Percentiles rank a stretch among this genome's conserved stretches.
phyloP scores from a whole-genome alignment of 495 filamentous ascomycete species.

The Tuber magnatum region DNA sequence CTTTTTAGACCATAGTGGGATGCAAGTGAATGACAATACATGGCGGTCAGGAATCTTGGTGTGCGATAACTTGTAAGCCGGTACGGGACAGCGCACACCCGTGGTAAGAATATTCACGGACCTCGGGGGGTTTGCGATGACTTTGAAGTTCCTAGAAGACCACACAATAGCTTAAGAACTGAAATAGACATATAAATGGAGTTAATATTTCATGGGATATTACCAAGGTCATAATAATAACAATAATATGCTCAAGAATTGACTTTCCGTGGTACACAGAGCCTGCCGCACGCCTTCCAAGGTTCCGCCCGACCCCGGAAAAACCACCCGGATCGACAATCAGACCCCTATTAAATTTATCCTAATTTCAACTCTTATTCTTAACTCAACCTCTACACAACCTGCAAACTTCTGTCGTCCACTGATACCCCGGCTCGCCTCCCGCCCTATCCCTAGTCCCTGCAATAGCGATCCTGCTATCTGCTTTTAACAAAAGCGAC shows the following conservation, averaged over 20 bases:
- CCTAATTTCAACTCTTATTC: background rate
- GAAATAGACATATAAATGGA: background rate
- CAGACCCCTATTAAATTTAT: constrained; percentile 2
- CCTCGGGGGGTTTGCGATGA: background rate
- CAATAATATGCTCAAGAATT: background rate
- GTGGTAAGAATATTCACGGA: background rate
- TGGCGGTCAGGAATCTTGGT: background rate
- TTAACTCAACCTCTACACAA: background rate
- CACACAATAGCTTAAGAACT: background rate
- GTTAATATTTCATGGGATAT: background rate
- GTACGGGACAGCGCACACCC: background rate
- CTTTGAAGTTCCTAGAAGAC: background rate
- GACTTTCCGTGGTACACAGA: background rate
- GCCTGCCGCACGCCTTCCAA: background rate
- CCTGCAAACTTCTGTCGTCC: background rate
- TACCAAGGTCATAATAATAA: background rate
- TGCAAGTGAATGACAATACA: background rate
- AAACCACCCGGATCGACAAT: background rate
- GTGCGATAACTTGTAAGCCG: background rate
- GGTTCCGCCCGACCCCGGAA: background rate
- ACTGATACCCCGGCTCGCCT: background rate
- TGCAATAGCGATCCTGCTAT: background rate
- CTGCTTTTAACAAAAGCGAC: background rate
- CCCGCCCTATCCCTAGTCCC: background rate
- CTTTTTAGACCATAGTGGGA: background rate